Evolutionary conservation across 768 basidiomycete genomes (phyloP).

Genomic region (Pisolithus orientalis): DNA sequence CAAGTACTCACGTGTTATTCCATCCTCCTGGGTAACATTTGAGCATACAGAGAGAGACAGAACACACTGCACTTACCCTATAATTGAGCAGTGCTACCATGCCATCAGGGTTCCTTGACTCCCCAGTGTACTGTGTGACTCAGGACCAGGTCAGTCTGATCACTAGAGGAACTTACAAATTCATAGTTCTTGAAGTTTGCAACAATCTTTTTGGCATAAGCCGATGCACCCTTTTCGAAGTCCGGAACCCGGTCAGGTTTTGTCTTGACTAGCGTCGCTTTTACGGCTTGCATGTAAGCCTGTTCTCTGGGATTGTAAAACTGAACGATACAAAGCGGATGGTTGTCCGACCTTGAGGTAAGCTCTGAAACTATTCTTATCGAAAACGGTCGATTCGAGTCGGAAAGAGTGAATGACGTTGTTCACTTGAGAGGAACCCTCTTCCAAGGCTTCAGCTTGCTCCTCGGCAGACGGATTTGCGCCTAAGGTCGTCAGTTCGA

Average conservation of each 20-base stretch:
- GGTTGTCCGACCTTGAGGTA: constrained; percentile 66
- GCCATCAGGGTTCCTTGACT: constrained; percentile 78
- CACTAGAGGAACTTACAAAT: constrained; percentile 53
- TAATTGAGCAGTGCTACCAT: constrained; percentile 96
- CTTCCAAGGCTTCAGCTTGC: constrained; percentile 71
- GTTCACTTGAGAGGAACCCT: constrained; percentile 73
- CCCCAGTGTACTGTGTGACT: constrained; percentile 55
- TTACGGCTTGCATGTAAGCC: constrained; percentile 94
- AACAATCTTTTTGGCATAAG: constrained; percentile 84
- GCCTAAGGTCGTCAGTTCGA: constrained; percentile 40
- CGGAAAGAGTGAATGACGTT: constrained; percentile 91
- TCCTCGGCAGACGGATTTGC: constrained; percentile 94
- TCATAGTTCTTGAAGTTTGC: constrained; percentile 91
- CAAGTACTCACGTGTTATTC: constrained; percentile 62
- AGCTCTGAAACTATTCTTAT: constrained; percentile 81
- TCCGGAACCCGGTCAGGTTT: constrained; percentile 56
- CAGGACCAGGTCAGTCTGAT: background rate
- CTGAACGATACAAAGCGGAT: background rate
- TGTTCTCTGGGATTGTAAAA: constrained; percentile 21
- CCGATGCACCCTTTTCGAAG: constrained; percentile 78
- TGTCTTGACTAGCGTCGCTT: constrained; percentile 48
- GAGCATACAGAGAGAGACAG: constrained; percentile 1
- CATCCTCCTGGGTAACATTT: constrained; percentile 51
- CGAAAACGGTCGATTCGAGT: constrained; percentile 72
- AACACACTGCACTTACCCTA: constrained; percentile 45